phyloP scores from a whole-genome alignment of 2,329 filamentous ascomycete genomes.

The Graphiopsis chlorocephala region DNA sequence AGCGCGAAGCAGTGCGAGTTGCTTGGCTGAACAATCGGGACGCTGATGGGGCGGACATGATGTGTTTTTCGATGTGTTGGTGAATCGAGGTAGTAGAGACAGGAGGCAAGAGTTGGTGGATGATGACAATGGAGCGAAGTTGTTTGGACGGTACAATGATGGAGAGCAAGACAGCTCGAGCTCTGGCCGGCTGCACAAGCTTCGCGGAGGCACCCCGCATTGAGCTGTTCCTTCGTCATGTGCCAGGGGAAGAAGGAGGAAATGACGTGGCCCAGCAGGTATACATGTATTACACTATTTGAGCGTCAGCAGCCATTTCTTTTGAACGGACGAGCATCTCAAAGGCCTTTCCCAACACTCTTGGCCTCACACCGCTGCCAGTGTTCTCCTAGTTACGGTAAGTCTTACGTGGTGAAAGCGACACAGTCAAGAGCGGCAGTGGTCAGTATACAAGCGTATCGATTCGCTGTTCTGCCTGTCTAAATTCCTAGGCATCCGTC shows the following conservation, averaged over 20 bases:
- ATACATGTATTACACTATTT: no score
- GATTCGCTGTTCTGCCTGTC: not conserved
- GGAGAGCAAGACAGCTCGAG: not conserved
- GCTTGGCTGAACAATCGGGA: conserved; percentile 25
- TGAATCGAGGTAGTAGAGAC: not conserved
- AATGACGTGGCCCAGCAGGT: not conserved
- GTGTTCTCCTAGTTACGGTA: not conserved
- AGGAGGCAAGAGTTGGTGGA: not conserved
- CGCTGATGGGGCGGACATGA: conserved; percentile 27
- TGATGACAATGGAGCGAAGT: conserved; percentile 10
- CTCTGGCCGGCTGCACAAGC: not conserved
- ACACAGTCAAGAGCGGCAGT: not conserved
- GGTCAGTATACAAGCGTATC: not conserved
- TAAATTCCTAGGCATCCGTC: not conserved
- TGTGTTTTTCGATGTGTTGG: not conserved
- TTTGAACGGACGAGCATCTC: not conserved
- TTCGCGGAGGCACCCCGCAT: conserved; percentile 6
- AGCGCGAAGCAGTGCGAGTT: conserved; percentile 21
- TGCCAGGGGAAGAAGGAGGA: not conserved
- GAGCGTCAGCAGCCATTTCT: no score
- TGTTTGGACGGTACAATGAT: conserved; percentile 1
- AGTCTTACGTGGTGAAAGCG: not conserved
- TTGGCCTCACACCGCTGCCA: not conserved
- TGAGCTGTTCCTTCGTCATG: not conserved
- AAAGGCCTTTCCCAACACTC: not conserved